Base-by-base conservation (phyloP, 2,329 filamentous ascomycete genomes). In the Xylaria digitata region DNA sequence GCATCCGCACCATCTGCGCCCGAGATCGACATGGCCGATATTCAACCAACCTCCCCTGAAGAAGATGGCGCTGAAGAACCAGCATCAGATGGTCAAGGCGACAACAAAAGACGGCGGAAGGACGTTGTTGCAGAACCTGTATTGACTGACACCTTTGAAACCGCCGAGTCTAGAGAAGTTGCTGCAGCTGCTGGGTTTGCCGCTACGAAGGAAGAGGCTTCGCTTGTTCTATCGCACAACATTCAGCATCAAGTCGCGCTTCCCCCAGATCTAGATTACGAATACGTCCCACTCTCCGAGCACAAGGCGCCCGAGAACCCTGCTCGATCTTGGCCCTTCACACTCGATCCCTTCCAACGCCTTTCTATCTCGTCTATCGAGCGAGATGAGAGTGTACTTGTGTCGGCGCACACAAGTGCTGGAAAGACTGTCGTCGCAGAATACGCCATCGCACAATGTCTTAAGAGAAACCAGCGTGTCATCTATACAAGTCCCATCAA, bases 401-500 rank as follows among this genome's bases (percentile, higher is more conserved):
- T 99, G 1, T 98, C 96, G 17, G 96, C 96, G 60, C 96, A 99
- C 81, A 99, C 96, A 7, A 96, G 92, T 85, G 96, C 96, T 43
- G 96, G 96, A 81, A 99, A 99, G 82, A 99, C 96, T 0, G 96
- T 99, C 7, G 94, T 98, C 50, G 96, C 96, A 70, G 96, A 99
- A 80, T 99, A 99, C 78, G 96, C 96, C 21, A 96, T 99, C 78
- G 96, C 96, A 17, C 96, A 99, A 76, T 97, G 96, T 79, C 85
- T 99, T 79, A 96, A 96, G 85, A 92, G 94, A 79, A 98, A 98
- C 81, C 96, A 99, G 83, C 89, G 96, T 78, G 95, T 99, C 75
- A 99, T 99, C 79, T 99, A 99, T 82, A 99, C 96, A 8, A 97
- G 94, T 86, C 96, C 96, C 1, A 99, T 99, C 85, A 99, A 99